Base-by-base conservation (phyloP, 2,329 filamentous ascomycete genomes). In the Cladosporium oxysporum region DNA sequence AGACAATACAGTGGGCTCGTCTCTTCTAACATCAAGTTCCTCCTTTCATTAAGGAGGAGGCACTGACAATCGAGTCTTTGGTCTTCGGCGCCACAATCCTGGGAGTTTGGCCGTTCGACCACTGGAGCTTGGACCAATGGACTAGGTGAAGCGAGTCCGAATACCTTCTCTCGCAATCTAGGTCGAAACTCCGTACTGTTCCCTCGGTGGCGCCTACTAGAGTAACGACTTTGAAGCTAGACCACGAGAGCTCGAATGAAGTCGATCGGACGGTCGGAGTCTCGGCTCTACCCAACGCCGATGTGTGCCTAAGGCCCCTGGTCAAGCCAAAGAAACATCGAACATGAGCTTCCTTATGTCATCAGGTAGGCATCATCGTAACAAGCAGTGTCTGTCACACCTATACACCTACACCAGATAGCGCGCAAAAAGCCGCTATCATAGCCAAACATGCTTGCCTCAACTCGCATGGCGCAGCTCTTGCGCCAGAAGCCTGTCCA, bases 401-500 rank as follows among this genome's bases (percentile, higher is more conserved):
- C 29, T 21, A n/a, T 31, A 55, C 52, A 3, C 18, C 28, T 55
- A 16, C n/a, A 21, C 18, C 28, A 11, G 1, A 33, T 12, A 55
- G 52, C 29, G 52, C 52, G 28, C 52, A 55, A 55, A 7, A 29
- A n/a, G 52, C 28, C 29, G 29, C 29, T 55, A 55, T 18, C 28
- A 55, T 55, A 55, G 3, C 14, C 55, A 58, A 58, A 14, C 35
- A 65, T 65, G 55, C 53, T 65, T 50, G 23, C 55, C 63, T 53
- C 63, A 7, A 33, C 47, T 5, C 58, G 64, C 21, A 61, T 49
- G 58, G 52, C 64, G 8, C 64, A 66, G 29, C 55, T 55, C 8
- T 37, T 66, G 33, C 64, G 58, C 37, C 58, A 62, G 35, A 61
- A 62, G 58, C 58, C 64, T 18, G 14, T 66, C 14, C 64, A 62